These are phyloP conservation scores for Russula abietina DNA, from an alignment of 768 basidiomycete genomes.

Conservation along the genomic window DNA sequence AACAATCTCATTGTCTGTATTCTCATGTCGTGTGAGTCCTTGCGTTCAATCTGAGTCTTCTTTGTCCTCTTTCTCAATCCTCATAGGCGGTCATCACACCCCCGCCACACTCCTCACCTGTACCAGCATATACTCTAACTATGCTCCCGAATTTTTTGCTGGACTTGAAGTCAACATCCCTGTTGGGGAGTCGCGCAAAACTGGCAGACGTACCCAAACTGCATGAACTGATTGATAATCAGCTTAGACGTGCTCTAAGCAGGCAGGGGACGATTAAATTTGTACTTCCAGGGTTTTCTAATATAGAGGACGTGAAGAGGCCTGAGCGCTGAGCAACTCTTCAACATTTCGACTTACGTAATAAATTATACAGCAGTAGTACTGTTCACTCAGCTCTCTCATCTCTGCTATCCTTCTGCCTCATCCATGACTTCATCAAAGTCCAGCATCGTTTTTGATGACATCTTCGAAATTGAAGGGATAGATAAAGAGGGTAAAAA, in stretches of 20 bases:
- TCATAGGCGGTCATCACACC: slow-evolving; percentile 57
- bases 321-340: too few relatives aligned
- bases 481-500: slow-evolving; percentile 94
- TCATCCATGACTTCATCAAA: slow-evolving; percentile 29
- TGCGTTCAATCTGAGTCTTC: background rate
- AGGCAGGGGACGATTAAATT: slow-evolving; percentile 58
- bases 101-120: slow-evolving; percentile 45
- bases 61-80: slow-evolving; percentile 11
- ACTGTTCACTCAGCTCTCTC: background rate
- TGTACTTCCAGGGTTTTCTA: slow-evolving; percentile 57
- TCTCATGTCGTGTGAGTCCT: slow-evolving; percentile 55
- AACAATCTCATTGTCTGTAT: slow-evolving; percentile 69
- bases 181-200: slow-evolving; percentile 96
- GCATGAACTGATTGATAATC: slow-evolving; percentile 87
- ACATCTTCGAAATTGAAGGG: slow-evolving; percentile 79
- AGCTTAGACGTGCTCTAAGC: slow-evolving; percentile 37
- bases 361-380: too few relatives aligned
- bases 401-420: too few relatives aligned
- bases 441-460: slow-evolving; percentile 85
- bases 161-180: slow-evolving; percentile 79
- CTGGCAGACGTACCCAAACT: slow-evolving; percentile 95
- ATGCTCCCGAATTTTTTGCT: slow-evolving; percentile 85
- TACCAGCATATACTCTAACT: slow-evolving; percentile 62
- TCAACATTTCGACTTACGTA: too few relatives aligned
- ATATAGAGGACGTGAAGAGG: slow-evolving; percentile 26